Evolutionary conservation across 2,329 filamentous ascomycete species (phyloP), one percentile per base, ranked within the genome.

Genomic region (Harringtonia aguacate): DNA sequence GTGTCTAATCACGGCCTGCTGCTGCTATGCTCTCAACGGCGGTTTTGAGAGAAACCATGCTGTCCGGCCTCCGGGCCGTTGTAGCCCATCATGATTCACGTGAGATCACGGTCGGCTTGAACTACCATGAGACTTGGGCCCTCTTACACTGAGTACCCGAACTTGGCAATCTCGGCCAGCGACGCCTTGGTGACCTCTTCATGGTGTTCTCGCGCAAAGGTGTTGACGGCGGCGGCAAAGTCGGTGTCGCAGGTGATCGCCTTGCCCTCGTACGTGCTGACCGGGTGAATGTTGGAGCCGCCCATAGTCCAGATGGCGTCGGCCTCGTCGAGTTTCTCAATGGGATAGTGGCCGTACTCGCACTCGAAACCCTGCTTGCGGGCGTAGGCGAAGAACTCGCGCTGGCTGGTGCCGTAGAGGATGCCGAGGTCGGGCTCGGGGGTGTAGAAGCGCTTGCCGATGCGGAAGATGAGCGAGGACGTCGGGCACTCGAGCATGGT

Each of bases 111-210:
- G n/a, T n/a, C n/a, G n/a, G n/a, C n/a, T n/a, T n/a, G n/a, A n/a
- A n/a, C n/a, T n/a, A n/a, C n/a, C n/a, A n/a, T n/a, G n/a, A n/a
- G n/a, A n/a, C n/a, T n/a, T n/a, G n/a, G n/a, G n/a, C n/a, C n/a
- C n/a, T n/a, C n/a, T n/a, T n/a, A 36, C 14, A 36, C 20, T 41
- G 17, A 41, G 29, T 41, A 34, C 28, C 29, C 39, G 8, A 34
- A 17, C 31, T 34, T 35, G 73, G 78, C 28, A 70, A 64, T 1
- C 64, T 81, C 10, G 64, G 76, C 4, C 54, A 68, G 46, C 65
- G 67, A 48, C 68, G 77, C 4, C 63, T 81, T 7, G 18, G 34
- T 38, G 35, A 37, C 35, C 35, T 43, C 41, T 5, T 41, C 39
- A 30, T 41, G 39, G 30, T 41, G 39, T 27, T 41, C 39, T n/a